Percentiles rank a stretch among this genome's conserved stretches.
Conservation (phyloP, 2,329 filamentous ascomycete genomes). For the Rutstroemia sydowiana region DNA sequence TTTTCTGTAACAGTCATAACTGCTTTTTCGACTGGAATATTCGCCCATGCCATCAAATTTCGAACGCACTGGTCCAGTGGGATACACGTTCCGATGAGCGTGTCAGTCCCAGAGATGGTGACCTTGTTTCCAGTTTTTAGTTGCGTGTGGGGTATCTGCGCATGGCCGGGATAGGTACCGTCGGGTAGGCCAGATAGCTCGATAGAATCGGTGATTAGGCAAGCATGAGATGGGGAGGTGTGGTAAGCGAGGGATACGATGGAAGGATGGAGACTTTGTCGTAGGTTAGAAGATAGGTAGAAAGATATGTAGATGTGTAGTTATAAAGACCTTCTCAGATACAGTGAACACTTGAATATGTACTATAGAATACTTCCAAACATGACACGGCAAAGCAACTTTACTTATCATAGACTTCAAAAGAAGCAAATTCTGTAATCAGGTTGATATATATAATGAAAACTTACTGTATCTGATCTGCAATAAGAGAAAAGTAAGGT, state of each 20-base stretch:
- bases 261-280: conserved; percentile 36
- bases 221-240: conserved; percentile 38
- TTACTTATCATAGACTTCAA: neutral
- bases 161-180: conserved; percentile 43
- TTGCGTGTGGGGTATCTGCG: conserved; percentile 43
- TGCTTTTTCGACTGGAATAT: conserved; percentile 20
- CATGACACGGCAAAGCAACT: neutral
- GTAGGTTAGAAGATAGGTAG: neutral
- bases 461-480: conserved; percentile 41
- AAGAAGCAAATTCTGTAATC: neutral
- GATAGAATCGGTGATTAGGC: conserved; percentile 47
- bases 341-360: too few relatives aligned
- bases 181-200: conserved; percentile 46
- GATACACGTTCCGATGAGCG: conserved; percentile 46
- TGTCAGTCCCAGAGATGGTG: conserved; percentile 45
- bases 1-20: conserved; percentile 27
- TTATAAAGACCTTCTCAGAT: too few relatives aligned
- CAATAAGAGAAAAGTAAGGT: conserved; percentile 44
- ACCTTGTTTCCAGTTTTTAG: conserved; percentile 41
- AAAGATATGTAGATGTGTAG: too few relatives aligned
- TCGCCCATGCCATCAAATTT: conserved; percentile 29
- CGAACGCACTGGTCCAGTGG: conserved; percentile 42
- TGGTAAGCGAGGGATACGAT: conserved; percentile 42
- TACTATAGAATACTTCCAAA: too few relatives aligned
- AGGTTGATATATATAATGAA: neutral